phyloP scores from a whole-genome alignment of 352 stramenopile species.

The Phytophthora idaei region DNA sequence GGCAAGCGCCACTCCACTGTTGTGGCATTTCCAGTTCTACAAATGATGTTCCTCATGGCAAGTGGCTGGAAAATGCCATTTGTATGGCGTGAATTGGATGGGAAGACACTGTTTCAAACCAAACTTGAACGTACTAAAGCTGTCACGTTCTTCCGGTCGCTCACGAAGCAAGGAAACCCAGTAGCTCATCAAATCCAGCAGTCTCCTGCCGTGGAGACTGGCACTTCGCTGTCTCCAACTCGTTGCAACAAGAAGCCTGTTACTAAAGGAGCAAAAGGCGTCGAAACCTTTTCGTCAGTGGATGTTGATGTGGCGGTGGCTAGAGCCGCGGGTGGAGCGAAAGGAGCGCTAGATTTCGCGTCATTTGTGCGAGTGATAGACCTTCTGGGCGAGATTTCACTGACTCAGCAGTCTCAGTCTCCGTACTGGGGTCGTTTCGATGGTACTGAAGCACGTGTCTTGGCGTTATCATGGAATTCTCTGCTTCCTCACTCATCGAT shows the following conservation, averaged over 20 bases:
- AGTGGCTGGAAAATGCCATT: constrained; percentile 47
- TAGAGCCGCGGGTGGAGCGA: constrained; percentile 52
- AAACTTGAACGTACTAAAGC: constrained; percentile 63
- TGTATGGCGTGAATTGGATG: constrained; percentile 42
- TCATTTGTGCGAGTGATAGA: constrained; percentile 49
- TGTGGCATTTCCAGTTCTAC: constrained; percentile 46
- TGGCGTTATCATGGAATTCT: constrained; percentile 55
- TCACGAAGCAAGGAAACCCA: constrained; percentile 33
- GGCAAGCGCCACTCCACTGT: constrained; percentile 4
- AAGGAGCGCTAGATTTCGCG: constrained; percentile 49
- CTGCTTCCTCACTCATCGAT: constrained; percentile 42
- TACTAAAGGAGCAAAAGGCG: constrained; percentile 20
- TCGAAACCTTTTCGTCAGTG: constrained; percentile 46
- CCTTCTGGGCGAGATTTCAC: constrained; percentile 41
- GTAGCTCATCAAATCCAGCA: constrained; percentile 17
- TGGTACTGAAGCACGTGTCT: constrained; percentile 41
- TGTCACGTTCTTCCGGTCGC: constrained; percentile 53
- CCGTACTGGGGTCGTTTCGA: constrained; percentile 60
- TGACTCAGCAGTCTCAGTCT: not conserved
- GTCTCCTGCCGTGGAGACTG: not conserved
- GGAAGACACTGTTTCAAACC: constrained; percentile 42
- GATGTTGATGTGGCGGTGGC: constrained; percentile 70
- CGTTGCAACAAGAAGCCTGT: constrained; percentile 22
- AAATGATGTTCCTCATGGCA: constrained; percentile 50
- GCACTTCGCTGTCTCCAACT: constrained; percentile 6